Conservation (phyloP, 495 filamentous ascomycete genomes). For the Eremomyces bilateralis region DNA sequence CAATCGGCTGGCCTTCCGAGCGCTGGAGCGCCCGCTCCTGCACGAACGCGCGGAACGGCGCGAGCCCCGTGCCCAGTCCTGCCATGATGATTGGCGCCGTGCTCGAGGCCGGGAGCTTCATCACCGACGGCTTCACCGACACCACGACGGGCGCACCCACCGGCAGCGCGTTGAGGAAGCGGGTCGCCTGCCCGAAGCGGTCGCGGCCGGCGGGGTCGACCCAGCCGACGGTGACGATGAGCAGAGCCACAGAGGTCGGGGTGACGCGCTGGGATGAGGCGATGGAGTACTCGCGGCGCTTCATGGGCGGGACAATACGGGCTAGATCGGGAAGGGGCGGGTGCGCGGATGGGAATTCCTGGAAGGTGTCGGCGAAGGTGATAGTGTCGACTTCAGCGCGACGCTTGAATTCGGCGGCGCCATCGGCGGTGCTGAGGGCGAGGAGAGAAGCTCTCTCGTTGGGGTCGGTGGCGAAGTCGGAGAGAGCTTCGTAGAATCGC, state of each 20-base stretch:
- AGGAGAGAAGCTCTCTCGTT: slow-evolving; percentile 61
- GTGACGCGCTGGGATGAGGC: slow-evolving; percentile 87
- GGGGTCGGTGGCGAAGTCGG: slow-evolving; percentile 67
- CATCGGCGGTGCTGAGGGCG: slow-evolving; percentile 58
- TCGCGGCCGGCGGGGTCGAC: slow-evolving; percentile 69
- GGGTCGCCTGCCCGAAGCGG: slow-evolving; percentile 79
- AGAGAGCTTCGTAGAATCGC: slow-evolving; percentile 83
- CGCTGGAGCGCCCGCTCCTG: slow-evolving; percentile 97
- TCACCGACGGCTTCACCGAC: slow-evolving; percentile 89
- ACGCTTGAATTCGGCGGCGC: slow-evolving; percentile 83
- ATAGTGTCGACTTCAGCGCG: slow-evolving; percentile 81
- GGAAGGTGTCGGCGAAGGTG: slow-evolving; percentile 78
- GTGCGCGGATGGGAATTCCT: slow-evolving; percentile 72
- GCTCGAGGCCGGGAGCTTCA: slow-evolving; percentile 77
- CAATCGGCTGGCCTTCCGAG: slow-evolving; percentile 70
- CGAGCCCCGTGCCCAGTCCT: slow-evolving; percentile 91
- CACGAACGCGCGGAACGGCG: slow-evolving; percentile 93
- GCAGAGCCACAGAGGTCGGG: slow-evolving; percentile 66
- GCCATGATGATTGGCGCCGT: slow-evolving; percentile 95
- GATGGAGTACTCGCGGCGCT: slow-evolving; percentile 94
- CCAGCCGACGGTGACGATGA: slow-evolving; percentile 97
- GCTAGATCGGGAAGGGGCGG: slow-evolving; percentile 80
- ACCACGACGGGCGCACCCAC: slow-evolving; percentile 63
- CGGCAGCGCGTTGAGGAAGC: slow-evolving; percentile 55
- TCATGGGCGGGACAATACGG: slow-evolving; percentile 72